Conservation (phyloP, 257 asterid genomes). For the Nicotiana noctiflora region DNA sequence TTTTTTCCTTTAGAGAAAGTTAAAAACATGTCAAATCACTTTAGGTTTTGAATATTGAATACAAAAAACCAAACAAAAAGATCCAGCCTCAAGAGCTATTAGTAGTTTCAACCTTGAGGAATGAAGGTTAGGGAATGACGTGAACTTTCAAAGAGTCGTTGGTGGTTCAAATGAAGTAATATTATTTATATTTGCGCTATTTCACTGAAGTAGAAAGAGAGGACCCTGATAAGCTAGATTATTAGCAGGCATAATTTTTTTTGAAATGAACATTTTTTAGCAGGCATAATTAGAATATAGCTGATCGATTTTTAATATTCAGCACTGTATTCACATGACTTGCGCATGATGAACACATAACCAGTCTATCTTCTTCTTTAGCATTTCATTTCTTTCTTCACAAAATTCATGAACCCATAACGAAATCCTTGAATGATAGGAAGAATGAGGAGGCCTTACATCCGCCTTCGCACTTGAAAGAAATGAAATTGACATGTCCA, state of each 20-base stretch:
- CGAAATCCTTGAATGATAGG: neutral
- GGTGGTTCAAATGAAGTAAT: neutral
- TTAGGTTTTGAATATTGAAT: too few relatives aligned
- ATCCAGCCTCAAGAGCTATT: too few relatives aligned
- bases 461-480: conserved; percentile 55
- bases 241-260: neutral
- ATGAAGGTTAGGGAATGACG: neutral
- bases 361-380: neutral
- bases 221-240: neutral
- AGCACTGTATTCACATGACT: neutral
- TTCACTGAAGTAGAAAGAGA: neutral
- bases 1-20: too few relatives aligned
- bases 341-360: neutral
- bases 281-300: neutral
- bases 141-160: neutral
- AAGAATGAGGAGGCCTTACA: conserved; percentile 30
- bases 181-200: neutral
- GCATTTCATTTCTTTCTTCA: neutral
- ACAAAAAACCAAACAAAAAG: too few relatives aligned
- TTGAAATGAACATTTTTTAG: neutral
- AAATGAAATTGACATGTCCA: conserved; percentile 64
- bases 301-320: neutral
- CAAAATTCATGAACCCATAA: neutral
- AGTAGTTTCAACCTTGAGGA: too few relatives aligned
- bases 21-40: too few relatives aligned